These are phyloP conservation scores for Monilinia laxa DNA, from an alignment of 2,329 filamentous ascomycete species.

Conservation along the genomic window DNA sequence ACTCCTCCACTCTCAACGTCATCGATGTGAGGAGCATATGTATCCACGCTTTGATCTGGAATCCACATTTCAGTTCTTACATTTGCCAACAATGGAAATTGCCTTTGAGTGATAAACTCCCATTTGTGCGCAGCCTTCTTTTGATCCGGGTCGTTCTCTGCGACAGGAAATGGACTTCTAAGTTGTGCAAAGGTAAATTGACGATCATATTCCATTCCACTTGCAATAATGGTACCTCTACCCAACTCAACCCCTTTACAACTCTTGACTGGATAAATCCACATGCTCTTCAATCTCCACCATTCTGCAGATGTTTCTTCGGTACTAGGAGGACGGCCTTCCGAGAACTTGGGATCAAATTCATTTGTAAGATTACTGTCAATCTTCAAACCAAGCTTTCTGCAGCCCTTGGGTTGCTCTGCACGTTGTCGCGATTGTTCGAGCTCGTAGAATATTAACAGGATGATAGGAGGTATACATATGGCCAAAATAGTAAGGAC, in stretches of 20 bases:
- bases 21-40: conserved; percentile 50
- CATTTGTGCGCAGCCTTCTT: conserved; percentile 53
- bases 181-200: conserved; percentile 79
- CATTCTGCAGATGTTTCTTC: conserved; percentile 42
- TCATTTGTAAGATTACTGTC: conserved; percentile 57
- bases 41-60: conserved; percentile 59
- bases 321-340: conserved; percentile 40
- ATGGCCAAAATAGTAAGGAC: conserved; percentile 38
- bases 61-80: conserved; percentile 68
- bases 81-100: conserved; percentile 68
- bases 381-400: conserved; percentile 50
- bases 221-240: conserved; percentile 60
- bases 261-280: conserved; percentile 81
- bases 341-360: conserved; percentile 51
- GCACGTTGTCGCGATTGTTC: conserved; percentile 37
- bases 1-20: conserved; percentile 57
- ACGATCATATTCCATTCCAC: conserved; percentile 76
- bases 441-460: conserved; percentile 39
- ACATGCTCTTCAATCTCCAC: conserved; percentile 65
- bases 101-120: conserved; percentile 69
- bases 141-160: conserved; percentile 41
- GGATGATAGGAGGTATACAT: conserved; percentile 39
- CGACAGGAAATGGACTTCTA: conserved; percentile 49
- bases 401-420: conserved; percentile 50
- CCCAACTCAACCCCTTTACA: conserved; percentile 74